Conservation (phyloP, 139 green algal genomes). For the Chlamydomonas applanata region DNA sequence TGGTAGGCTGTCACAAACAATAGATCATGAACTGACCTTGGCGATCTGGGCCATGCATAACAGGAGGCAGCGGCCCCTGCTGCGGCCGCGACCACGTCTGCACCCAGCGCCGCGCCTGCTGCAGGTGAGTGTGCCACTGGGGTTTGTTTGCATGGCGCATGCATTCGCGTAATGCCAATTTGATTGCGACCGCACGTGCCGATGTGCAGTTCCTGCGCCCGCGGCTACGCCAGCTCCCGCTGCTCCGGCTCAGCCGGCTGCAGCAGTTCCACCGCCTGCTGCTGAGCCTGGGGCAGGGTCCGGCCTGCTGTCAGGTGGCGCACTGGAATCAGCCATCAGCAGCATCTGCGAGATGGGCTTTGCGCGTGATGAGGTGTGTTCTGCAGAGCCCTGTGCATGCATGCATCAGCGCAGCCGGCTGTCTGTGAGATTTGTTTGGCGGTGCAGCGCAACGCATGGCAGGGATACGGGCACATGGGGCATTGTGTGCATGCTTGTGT, state of each 20-base stretch:
- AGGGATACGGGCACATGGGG: no score
- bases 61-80: constrained; percentile 7
- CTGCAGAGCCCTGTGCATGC: not conserved
- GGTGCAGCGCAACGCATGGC: no score
- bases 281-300: constrained; percentile 60
- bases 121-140: constrained; percentile 4
- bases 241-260: constrained; percentile 14
- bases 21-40: not conserved
- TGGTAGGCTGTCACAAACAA: not conserved
- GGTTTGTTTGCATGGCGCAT: not conserved
- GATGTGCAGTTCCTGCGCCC: constrained; percentile 13
- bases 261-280: constrained; percentile 17
- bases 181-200: constrained; percentile 27
- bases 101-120: constrained; percentile 30
- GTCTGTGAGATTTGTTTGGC: no score
- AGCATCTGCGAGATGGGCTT: constrained; percentile 96
- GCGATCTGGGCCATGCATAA: no score
- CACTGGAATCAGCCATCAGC: constrained; percentile 67
- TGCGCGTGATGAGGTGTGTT: constrained; percentile 59
- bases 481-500: not conserved
- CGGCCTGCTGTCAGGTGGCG: constrained; percentile 68
- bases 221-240: constrained; percentile 21
- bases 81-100: constrained; percentile 22
- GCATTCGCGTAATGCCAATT: no score
- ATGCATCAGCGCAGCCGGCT: no score